phyloP scores from a whole-genome alignment of 2,329 filamentous ascomycete species.

The Balansia obtecta region DNA sequence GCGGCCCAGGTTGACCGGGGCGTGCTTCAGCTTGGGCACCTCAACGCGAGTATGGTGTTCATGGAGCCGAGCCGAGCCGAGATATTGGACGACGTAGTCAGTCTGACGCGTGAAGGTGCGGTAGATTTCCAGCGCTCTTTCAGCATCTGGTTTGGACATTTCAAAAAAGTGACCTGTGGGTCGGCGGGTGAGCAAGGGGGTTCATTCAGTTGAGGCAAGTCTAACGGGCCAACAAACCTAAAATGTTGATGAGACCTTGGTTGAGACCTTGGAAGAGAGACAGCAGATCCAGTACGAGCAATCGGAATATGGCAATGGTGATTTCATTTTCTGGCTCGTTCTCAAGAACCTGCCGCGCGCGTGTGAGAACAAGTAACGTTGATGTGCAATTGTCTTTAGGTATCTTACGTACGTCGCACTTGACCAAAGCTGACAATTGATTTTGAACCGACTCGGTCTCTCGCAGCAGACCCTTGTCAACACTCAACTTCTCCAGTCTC shows the following conservation, averaged over 20 bases:
- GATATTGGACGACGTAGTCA: slow-evolving; percentile 81
- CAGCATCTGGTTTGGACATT: slow-evolving; percentile 89
- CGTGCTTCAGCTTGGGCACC: slow-evolving; percentile 94
- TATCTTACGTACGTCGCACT: slow-evolving; percentile 63
- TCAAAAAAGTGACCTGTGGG: slow-evolving; percentile 85
- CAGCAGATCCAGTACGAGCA: slow-evolving; percentile 81
- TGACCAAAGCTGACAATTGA: slow-evolving; percentile 73
- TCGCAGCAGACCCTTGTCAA: slow-evolving; percentile 84
- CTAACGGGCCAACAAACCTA: slow-evolving; percentile 48
- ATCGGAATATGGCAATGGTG: slow-evolving; percentile 80
- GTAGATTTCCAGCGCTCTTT: slow-evolving; percentile 84
- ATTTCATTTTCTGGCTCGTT: slow-evolving; percentile 93
- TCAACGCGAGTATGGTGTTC: slow-evolving; percentile 87
- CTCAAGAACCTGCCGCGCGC: slow-evolving; percentile 56
- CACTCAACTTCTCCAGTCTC: slow-evolving; percentile 69
- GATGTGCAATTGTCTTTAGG: background rate
- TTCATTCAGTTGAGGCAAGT: slow-evolving; percentile 6
- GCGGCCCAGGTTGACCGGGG: slow-evolving; percentile 77
- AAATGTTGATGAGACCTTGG: slow-evolving; percentile 90
- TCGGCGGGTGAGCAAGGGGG: slow-evolving; percentile 9
- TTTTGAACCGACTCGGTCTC: slow-evolving; percentile 86
- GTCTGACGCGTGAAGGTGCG: slow-evolving; percentile 86
- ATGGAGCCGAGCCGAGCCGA: slow-evolving; percentile 76
- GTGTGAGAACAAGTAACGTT: background rate
- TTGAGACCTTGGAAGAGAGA: slow-evolving; percentile 91